Conservation (phyloP, 495 filamentous ascomycete genomes). For the Annulohypoxylon bovei region DNA sequence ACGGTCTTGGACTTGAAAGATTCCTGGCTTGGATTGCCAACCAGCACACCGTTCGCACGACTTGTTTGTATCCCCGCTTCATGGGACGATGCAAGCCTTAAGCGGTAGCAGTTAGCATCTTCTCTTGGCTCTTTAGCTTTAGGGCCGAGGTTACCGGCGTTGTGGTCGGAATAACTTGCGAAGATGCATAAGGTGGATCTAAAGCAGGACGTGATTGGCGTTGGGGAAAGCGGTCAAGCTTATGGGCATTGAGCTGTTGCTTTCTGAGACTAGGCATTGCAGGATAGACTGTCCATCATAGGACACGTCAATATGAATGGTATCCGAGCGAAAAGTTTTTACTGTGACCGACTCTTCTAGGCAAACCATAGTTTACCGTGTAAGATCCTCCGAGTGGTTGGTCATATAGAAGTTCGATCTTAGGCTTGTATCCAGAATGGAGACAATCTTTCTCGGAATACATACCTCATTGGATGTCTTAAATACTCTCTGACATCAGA, state of each 20-base stretch:
- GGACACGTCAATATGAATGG: constrained; percentile 15
- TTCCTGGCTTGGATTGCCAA: constrained; percentile 97
- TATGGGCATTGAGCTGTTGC: constrained; percentile 14
- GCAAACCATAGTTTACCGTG: constrained; percentile 9
- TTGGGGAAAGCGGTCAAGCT: constrained; percentile 36
- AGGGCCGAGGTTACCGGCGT: constrained; percentile 12
- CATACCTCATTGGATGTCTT: background rate
- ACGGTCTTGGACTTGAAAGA: constrained; percentile 93
- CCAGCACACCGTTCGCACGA: constrained; percentile 89
- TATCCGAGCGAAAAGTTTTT: background rate
- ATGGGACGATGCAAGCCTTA: constrained; percentile 93
- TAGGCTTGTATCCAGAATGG: background rate
- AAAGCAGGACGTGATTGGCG: constrained; percentile 24
- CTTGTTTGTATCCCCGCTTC: constrained; percentile 91
- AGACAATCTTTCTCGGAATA: constrained; percentile 8
- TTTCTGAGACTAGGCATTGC: constrained; percentile 21
- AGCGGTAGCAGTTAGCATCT: constrained; percentile 31
- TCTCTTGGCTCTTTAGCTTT: constrained; percentile 9
- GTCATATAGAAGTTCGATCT: background rate
- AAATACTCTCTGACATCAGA: background rate
- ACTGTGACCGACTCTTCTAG: constrained; percentile 21
- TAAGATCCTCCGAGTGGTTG: background rate
- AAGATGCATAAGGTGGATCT: constrained; percentile 14
- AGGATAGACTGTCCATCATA: constrained; percentile 10
- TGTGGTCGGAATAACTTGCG: constrained; percentile 11